These are phyloP conservation scores for Tylopilus felleus DNA, from an alignment of 768 basidiomycete species.

Conservation along the genomic window DNA sequence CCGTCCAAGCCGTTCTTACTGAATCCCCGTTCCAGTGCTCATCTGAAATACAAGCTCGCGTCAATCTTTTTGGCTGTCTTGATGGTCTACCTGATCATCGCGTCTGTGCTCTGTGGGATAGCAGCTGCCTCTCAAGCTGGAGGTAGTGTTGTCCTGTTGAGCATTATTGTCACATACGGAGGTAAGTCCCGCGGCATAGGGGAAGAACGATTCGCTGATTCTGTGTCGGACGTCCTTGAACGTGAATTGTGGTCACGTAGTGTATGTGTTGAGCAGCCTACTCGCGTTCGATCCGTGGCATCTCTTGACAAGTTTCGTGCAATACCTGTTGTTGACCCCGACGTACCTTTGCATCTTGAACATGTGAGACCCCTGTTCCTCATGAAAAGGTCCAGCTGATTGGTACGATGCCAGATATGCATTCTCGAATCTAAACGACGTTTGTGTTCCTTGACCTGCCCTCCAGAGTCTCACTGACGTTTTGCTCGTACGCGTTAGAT, in stretches of 20 bases:
- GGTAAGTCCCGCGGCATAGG: constrained; percentile 37
- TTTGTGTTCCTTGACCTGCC: constrained; percentile 27
- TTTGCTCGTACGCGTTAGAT: constrained; percentile 45
- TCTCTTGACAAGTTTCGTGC: constrained; percentile 85
- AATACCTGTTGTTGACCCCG: constrained; percentile 85
- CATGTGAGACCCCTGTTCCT: constrained; percentile 43
- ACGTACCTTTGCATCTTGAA: constrained; percentile 74
- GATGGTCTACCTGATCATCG: constrained; percentile 81
- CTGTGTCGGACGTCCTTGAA: background rate
- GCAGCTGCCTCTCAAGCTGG: constrained; percentile 67
- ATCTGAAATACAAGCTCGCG: constrained; percentile 73
- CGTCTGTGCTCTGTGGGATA: constrained; percentile 78
- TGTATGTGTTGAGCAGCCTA: constrained; percentile 73
- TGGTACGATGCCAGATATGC: constrained; percentile 57
- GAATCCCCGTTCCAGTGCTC: constrained; percentile 17
- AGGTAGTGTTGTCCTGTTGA: constrained; percentile 74
- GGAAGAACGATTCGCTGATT: background rate
- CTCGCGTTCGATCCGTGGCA: constrained; percentile 96
- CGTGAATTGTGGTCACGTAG: constrained; percentile 32
- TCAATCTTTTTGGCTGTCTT: constrained; percentile 70
- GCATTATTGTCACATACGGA: constrained; percentile 83
- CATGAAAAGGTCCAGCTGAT: constrained; percentile 15
- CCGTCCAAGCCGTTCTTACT: background rate
- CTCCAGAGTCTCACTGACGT: constrained; percentile 10
- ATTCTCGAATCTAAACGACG: constrained; percentile 83